phyloP scores from a whole-genome alignment of 108 stramenopile genomes.

The Fragilaria radians region DNA sequence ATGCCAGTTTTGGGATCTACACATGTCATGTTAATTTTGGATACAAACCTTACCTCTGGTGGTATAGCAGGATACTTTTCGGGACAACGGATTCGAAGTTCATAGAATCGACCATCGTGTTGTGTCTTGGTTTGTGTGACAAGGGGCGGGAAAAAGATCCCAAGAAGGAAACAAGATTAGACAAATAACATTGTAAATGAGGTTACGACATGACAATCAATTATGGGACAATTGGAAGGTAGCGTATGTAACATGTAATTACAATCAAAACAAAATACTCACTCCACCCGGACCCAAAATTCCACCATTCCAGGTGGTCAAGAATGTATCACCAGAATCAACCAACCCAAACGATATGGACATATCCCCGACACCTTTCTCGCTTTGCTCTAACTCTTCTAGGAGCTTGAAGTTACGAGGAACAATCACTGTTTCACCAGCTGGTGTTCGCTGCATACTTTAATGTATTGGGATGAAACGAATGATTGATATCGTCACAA shows the following conservation, averaged over 20 bases:
- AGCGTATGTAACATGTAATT: no score
- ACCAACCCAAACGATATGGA: conserved; percentile 91
- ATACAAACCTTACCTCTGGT: conserved; percentile 86
- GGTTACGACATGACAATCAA: not conserved
- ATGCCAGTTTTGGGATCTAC: conserved; percentile 79
- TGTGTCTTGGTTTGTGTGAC: conserved; percentile 79
- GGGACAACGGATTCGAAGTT: conserved; percentile 87
- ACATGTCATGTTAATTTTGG: conserved; percentile 91
- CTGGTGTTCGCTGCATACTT: conserved; percentile 71
- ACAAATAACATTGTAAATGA: not conserved
- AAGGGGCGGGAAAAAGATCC: not conserved
- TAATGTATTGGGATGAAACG: not conserved
- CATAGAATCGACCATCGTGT: conserved; percentile 91
- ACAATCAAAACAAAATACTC: conserved; percentile 28
- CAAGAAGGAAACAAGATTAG: not conserved
- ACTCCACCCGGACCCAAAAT: conserved; percentile 94
- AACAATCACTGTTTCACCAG: conserved; percentile 84
- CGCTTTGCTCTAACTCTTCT: conserved; percentile 93
- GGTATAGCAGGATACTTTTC: conserved; percentile 86
- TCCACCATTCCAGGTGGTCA: conserved; percentile 94
- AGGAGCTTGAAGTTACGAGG: conserved; percentile 99
- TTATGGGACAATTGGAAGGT: not conserved
- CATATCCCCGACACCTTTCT: conserved; percentile 91
- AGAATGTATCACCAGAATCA: conserved; percentile 90
- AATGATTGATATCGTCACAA: not conserved